Base-by-base conservation (phyloP, 2,329 filamentous ascomycete species). In the Colletotrichum brevisporum region DNA sequence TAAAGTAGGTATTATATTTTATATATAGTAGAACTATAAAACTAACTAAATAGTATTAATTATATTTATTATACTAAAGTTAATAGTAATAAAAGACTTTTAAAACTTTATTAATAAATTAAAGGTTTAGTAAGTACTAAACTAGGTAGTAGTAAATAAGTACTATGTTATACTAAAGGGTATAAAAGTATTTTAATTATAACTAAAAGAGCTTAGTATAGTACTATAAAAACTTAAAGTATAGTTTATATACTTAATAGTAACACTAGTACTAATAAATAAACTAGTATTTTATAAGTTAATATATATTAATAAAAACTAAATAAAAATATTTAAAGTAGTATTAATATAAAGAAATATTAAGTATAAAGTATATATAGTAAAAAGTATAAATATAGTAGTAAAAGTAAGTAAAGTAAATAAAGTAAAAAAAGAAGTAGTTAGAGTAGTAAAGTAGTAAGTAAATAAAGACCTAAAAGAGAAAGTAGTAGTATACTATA, bases 11-110 rank as follows among this genome's bases (percentile, higher is more conserved):
- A 26, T 54, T 15, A 45, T 4, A 15, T 45, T 9, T 6, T 9
- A 45, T 9, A 9, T 45, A 15, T 45, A 45, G 43, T 45, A 45
- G n/a, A 45, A 5, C n/a, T 45, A 45, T 6, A 45, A 45, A 5
- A 9, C 5, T 9, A 45, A 45, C n/a, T 54, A 39, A 27, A 31
- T 2, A 24, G 18, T 3, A 18, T 21, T 8, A 12, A n/a, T 55
- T 12, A 21, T 55, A 24, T 55, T 45, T 45, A 45, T 55, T 4
- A 55, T 16, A n/a, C 53, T 8, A 13, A 24, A 55, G n/a, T 55
- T 5, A 36, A 31, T n/a, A 10, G 8, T 55, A 4, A 55, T 4
- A 2, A 2, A 41, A n/a, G 31, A 18, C 6, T 55, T 55, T 12
- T 18, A 24, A 0, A 18, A 55, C 18, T 55, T 55, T 13, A 18